phyloP scores from a whole-genome alignment of 331 rosid species.

The Malus hybrid region DNA sequence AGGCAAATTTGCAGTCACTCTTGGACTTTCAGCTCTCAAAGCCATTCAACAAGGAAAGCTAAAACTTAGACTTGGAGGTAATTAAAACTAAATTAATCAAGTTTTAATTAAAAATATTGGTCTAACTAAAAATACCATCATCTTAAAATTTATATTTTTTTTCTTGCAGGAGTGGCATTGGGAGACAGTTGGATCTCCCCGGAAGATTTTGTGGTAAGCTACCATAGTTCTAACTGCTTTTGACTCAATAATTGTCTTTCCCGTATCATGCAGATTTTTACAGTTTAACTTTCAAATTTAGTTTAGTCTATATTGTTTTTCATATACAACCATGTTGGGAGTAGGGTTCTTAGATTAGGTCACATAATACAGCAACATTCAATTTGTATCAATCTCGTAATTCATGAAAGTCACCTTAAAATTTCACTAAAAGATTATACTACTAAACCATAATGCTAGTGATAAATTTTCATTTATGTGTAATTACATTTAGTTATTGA shows the following conservation, averaged over 20 bases:
- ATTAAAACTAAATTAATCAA: not conserved
- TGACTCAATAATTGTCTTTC: not conserved
- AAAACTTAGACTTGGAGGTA: conserved; percentile 78
- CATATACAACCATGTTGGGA: no score
- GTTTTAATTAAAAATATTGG: not conserved
- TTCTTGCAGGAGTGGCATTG: conserved; percentile 65
- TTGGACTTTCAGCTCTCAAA: conserved; percentile 50
- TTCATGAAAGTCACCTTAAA: no score
- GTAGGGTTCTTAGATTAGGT: no score
- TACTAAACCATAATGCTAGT: no score
- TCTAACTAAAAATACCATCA: not conserved
- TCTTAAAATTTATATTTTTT: not conserved
- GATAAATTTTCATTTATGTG: not conserved
- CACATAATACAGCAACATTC: no score
- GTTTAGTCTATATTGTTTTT: no score
- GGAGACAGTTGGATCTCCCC: conserved; percentile 99
- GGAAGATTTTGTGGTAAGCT: conserved; percentile 73
- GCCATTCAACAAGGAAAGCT: conserved; percentile 56
- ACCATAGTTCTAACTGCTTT: not conserved
- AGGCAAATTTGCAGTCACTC: conserved; percentile 83
- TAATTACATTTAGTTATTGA: not conserved
- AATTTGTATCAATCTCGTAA: no score
- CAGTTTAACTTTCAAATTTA: no score
- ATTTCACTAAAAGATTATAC: no score
- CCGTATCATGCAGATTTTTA: not conserved